Evolutionary conservation across 192 early-diverging fungal genomes (phyloP).

Genomic region (Backusella liffmaniae): DNA sequence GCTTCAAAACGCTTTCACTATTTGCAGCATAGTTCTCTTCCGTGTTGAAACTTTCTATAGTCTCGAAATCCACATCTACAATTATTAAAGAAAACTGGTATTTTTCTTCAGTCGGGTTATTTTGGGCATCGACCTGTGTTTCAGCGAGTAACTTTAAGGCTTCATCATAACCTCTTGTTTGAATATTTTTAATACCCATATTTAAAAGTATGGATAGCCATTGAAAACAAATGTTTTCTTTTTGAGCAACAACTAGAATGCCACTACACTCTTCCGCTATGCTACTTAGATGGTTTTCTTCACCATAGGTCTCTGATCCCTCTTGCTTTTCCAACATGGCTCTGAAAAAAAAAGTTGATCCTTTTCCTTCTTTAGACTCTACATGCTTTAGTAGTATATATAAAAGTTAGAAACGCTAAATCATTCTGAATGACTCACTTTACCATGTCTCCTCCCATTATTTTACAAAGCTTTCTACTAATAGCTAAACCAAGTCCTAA

Average conservation of each 20-base stretch:
- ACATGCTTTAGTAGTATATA: slow-evolving; percentile 16
- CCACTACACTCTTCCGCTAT: neutral
- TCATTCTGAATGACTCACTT: neutral
- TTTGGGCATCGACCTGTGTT: neutral
- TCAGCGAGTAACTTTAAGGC: neutral
- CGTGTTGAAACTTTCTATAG: neutral
- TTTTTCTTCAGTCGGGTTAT: neutral
- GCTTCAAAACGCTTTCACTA: neutral
- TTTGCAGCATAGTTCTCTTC: neutral
- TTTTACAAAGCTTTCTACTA: slow-evolving; percentile 49
- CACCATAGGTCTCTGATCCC: slow-evolving; percentile 12
- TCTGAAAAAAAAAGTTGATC: slow-evolving; percentile 72
- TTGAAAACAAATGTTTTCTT: neutral
- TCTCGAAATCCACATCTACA: slow-evolving; percentile 19
- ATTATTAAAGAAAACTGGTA: slow-evolving; percentile 1
- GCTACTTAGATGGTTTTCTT: slow-evolving; percentile 10
- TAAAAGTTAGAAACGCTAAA: neutral
- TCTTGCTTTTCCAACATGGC: slow-evolving; percentile 12
- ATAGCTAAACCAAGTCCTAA: slow-evolving; percentile 69
- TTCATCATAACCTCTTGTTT: neutral
- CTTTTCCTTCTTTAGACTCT: slow-evolving; percentile 58
- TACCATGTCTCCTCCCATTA: slow-evolving; percentile 64
- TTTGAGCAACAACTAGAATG: slow-evolving; percentile 2
- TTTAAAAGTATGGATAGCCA: neutral
- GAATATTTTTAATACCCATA: neutral